Evolutionary conservation across 495 filamentous ascomycete genomes (phyloP), one percentile per base, ranked within the genome.

Genomic region (Talaromyces liani): DNA sequence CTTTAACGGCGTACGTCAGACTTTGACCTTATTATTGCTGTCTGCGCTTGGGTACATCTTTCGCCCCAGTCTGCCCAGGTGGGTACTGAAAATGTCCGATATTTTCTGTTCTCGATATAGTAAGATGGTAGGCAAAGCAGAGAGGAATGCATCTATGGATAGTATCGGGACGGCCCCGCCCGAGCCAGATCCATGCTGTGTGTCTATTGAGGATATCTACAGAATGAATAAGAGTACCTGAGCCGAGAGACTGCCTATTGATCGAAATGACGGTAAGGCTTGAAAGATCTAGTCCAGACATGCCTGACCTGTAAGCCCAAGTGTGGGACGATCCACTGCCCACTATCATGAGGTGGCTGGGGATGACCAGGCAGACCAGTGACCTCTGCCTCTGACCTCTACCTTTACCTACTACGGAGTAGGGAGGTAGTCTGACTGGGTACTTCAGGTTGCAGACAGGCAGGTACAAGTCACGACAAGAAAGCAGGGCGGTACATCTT

Each of bases 111-210:
- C 34, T 16, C 36, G 1, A 36, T 1, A 33, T 1, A 33, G 31
- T 12, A 45, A 45, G 8, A 41, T 41, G 14, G 39, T 41, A 49
- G 5, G n/a, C 36, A 5, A 9, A 41, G 36, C 14, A 41, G 14
- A 41, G 14, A 41, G 36, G n/a, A n/a, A n/a, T n/a, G 33, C 6
- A 39, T 39, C 10, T 24, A 6, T 24, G 27, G 27, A 56, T 25
- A 56, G 53, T 22, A 56, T 62, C 60, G 60, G 60, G 24, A 49
- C 60, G 39, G 60, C 24, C 60, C 60, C 41, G 60, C 60, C 60
- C 60, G 60, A 62, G 60, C 60, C 60, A 58, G 27, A 9, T 36
- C 56, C 25, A 34, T 4, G 9, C 6, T 27, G 25, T 31, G 27
- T 27, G 27, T 3, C 27, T 27, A 27, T 27, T 27, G 27, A 27